phyloP scores from a whole-genome alignment of 73 alveolate genomes.

The Tetrahymena borealis region DNA sequence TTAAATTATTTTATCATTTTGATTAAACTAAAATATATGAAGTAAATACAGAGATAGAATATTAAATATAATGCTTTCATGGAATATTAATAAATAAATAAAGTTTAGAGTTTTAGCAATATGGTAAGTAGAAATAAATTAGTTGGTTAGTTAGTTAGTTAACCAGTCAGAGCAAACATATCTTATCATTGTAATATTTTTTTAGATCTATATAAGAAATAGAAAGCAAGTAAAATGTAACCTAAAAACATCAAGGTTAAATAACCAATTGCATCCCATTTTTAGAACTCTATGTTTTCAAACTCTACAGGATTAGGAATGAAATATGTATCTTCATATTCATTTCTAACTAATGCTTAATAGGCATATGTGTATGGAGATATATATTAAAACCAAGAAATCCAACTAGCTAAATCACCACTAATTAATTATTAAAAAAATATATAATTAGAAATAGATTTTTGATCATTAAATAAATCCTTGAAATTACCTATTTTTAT shows the following conservation, averaged over 20 bases:
- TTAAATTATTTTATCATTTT: too few species aligned
- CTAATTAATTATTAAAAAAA: background rate
- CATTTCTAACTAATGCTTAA: conserved; percentile 58
- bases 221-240: background rate
- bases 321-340: conserved; percentile 23
- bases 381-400: conserved; percentile 53
- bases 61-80: too few species aligned
- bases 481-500: background rate
- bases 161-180: too few species aligned
- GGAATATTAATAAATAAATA: too few species aligned
- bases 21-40: too few species aligned
- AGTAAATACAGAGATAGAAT: too few species aligned
- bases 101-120: too few species aligned
- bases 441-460: background rate
- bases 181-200: background rate
- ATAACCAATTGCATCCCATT: background rate
- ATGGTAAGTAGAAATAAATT: too few species aligned
- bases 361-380: conserved; percentile 63
- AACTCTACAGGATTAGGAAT: background rate
- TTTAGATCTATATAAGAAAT: background rate
- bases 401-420: conserved; percentile 29
- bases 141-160: too few species aligned
- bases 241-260: background rate
- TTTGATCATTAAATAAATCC: background rate
- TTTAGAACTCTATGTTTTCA: background rate